A percentile compares a stretch with the other conserved stretches of the same genome.
Evolutionary conservation across 331 rosid genomes (phyloP).

Genomic region (Pyrus hybrid): DNA sequence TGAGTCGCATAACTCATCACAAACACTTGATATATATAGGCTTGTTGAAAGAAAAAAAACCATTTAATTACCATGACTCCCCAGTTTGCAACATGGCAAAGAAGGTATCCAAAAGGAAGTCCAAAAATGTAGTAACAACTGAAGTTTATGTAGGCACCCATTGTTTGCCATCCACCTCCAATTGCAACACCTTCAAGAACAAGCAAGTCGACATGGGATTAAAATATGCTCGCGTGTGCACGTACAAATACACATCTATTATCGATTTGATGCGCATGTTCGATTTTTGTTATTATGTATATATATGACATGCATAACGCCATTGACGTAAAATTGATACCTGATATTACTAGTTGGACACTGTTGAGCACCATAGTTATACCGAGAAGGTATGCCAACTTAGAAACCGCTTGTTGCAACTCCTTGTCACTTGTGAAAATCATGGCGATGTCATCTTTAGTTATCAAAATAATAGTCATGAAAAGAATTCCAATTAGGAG

Average conservation of each 20-base stretch:
- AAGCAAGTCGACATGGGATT: background rate
- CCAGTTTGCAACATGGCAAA: conserved; percentile 41
- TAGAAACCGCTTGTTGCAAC: conserved; percentile 42
- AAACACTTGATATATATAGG: too few species aligned
- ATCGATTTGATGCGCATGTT: background rate
- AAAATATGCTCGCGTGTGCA: background rate
- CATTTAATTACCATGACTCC: conserved; percentile 54
- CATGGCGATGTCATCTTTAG: conserved; percentile 35
- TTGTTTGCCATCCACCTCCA: conserved; percentile 90
- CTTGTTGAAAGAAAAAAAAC: background rate
- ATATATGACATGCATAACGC: background rate
- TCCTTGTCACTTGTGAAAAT: conserved; percentile 47
- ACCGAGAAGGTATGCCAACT: conserved; percentile 53
- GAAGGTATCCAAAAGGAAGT: conserved; percentile 65
- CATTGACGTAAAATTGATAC: conserved; percentile 2
- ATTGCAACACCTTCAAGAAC: conserved; percentile 70
- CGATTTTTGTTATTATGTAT: too few species aligned
- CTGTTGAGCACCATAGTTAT: conserved; percentile 47
- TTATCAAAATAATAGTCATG: conserved; percentile 32
- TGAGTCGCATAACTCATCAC: background rate
- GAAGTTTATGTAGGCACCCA: conserved; percentile 71
- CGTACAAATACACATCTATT: background rate
- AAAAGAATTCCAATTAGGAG: conserved; percentile 41
- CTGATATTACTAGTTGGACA: conserved; percentile 51
- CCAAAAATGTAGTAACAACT: conserved; percentile 76